Base-by-base conservation (phyloP, 305 asterid genomes). In the Fraxinus nigra region DNA sequence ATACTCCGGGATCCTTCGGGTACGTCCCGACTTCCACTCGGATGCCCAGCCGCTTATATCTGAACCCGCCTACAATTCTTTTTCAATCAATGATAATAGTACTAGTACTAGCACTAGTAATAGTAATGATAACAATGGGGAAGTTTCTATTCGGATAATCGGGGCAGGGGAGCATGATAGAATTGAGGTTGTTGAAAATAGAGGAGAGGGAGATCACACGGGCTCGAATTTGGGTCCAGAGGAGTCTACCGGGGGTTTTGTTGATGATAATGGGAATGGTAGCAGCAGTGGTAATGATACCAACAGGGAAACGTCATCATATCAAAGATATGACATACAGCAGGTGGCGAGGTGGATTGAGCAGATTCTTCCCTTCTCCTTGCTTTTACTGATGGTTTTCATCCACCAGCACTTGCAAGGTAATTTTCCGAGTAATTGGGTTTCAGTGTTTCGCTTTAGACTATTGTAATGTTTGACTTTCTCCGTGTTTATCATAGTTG, bases 351-450 rank as follows among this genome's bases (percentile, higher is more conserved):
- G 97, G 79, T 90, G 94, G 97, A 82, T 89, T 79, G 97, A 93
- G 88, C 93, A 91, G 86, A 83, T 93, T 86, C 92, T 93, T 84
- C 97, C 96, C 2, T 93, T 93, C 79, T 87, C 94, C 13, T 83
- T 93, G 87, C 89, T 93, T 73, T 82, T 93, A 79, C 77, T 92
- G 91, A 87, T 92, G 78, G 93, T 93, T 35, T 93, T 93, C 85
- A 88, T 93, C 78, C 90, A 93, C 84, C 96, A 93, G 85, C 96
- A 93, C 79, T 87, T 93, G 89, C 93, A 89, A 89, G 97, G 97
- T 91, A 69, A 67, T 14, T 72, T 18, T 32, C 33, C 37, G 61
- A 4, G 22, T 16, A 48, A 48, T 48, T 48, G 20, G 61, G 20
- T 14, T 48, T 11, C 7, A 18, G 20, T 1, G 20, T 4, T 48